Evolutionary conservation across 2,329 filamentous ascomycete species (phyloP).

Genomic region (Ploettnerulaceae sp.): DNA sequence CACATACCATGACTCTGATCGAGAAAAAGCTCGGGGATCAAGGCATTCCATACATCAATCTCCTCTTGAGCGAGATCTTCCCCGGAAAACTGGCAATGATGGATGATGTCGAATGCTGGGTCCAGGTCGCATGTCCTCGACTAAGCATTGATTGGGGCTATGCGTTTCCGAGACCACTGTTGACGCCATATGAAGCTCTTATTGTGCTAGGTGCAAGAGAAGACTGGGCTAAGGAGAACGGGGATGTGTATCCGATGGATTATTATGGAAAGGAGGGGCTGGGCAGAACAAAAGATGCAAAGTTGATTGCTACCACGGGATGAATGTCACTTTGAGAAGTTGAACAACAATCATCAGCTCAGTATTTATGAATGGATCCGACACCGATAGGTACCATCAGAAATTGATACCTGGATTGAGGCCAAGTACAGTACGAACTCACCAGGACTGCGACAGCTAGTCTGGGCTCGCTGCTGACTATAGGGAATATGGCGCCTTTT

Average conservation of each 20-base stretch:
- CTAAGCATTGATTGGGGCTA: slow-evolving; percentile 99
- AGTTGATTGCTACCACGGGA: slow-evolving; percentile 13
- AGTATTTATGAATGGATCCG: too few relatives aligned
- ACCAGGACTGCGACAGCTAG: too few relatives aligned
- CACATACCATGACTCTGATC: slow-evolving; percentile 83
- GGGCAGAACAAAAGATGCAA: slow-evolving; percentile 61
- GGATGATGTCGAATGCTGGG: slow-evolving; percentile 93
- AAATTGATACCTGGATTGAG: too few relatives aligned
- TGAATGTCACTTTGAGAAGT: slow-evolving; percentile 8
- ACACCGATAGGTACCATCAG: too few relatives aligned
- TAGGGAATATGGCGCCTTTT: too few relatives aligned
- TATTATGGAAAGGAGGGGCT: slow-evolving; percentile 92
- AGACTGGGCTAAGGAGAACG: slow-evolving; percentile 60
- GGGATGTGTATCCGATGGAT: slow-evolving; percentile 89
- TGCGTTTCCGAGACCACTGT: slow-evolving; percentile 79
- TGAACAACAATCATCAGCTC: too few relatives aligned
- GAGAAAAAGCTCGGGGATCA: slow-evolving; percentile 67
- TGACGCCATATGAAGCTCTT: slow-evolving; percentile 94
- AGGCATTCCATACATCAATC: slow-evolving; percentile 76
- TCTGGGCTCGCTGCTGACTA: too few relatives aligned
- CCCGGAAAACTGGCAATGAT: slow-evolving; percentile 93
- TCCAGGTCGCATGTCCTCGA: slow-evolving; percentile 94
- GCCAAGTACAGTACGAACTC: too few relatives aligned
- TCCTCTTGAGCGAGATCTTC: slow-evolving; percentile 92
- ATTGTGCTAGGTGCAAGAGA: slow-evolving; percentile 78